Evolutionary conservation across 371 early-diverging fungal species (phyloP).

Genomic region (Phascolomyces articulosus): DNA sequence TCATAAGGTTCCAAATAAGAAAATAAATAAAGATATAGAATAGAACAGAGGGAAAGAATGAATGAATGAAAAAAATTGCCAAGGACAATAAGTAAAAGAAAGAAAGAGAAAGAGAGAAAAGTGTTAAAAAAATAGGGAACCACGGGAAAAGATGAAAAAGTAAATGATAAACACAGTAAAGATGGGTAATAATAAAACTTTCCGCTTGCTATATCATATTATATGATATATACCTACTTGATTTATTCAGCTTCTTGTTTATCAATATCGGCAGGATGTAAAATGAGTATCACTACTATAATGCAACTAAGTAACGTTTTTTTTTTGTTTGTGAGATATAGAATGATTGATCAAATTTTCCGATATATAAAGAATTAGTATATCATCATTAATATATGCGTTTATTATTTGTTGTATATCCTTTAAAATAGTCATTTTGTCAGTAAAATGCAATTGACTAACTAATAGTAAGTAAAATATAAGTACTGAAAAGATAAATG

Average conservation of each 20-base stretch:
- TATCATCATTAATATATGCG: neutral
- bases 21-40: neutral
- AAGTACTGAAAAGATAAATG: too few species aligned
- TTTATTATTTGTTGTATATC: neutral
- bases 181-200: neutral
- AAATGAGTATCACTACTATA: neutral
- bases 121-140: neutral
- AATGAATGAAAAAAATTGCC: too few species aligned
- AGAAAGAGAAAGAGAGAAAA: neutral
- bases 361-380: neutral
- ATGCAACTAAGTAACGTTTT: neutral
- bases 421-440: neutral
- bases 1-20: neutral
- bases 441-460: neutral
- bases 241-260: neutral
- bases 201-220: neutral
- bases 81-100: constrained; percentile 1
- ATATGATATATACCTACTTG: neutral
- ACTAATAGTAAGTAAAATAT: too few species aligned
- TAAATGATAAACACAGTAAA: neutral
- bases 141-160: neutral
- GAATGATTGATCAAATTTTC: neutral
- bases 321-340: constrained; percentile 2
- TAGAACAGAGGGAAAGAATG: too few species aligned
- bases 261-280: neutral